Evolutionary conservation across 352 stramenopile species (phyloP).

Genomic region (Globisporangium alternatum): DNA sequence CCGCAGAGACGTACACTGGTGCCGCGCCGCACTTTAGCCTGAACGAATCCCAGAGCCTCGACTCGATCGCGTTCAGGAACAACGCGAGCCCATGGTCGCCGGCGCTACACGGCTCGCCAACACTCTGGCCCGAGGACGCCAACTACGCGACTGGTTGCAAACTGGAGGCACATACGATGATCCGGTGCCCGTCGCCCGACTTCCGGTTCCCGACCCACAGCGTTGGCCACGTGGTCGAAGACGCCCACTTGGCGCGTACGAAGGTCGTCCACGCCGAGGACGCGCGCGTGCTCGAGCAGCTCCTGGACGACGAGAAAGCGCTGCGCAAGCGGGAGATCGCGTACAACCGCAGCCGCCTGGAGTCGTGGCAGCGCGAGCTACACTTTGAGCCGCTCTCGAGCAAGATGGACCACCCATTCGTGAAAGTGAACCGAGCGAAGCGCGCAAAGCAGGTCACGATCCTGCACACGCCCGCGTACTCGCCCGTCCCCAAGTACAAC

Average conservation of each 20-base stretch:
- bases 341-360: constrained; percentile 36
- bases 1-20: constrained; percentile 20
- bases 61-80: constrained; percentile 28
- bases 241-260: constrained; percentile 27
- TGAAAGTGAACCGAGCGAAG: constrained; percentile 30
- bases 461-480: constrained; percentile 48
- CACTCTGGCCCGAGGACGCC: constrained; percentile 47
- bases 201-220: constrained; percentile 28
- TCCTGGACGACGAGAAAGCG: constrained; percentile 33
- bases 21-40: constrained; percentile 26
- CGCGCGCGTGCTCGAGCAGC: constrained; percentile 23
- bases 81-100: constrained; percentile 31
- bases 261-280: constrained; percentile 29
- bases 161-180: constrained; percentile 31
- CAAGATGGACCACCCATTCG: constrained; percentile 42
- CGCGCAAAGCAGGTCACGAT: constrained; percentile 44
- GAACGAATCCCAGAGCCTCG: constrained; percentile 35
- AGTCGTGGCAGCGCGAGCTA: constrained; percentile 36
- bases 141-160: constrained; percentile 36
- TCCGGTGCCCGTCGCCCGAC: constrained; percentile 44
- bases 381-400: constrained; percentile 44
- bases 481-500: constrained; percentile 29
- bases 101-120: constrained; percentile 39
- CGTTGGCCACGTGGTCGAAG: constrained; percentile 19
- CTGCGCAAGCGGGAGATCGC: constrained; percentile 23